phyloP scores from a whole-genome alignment of 225 moss, liverwort and hornwort species.

The Asterella californica region DNA sequence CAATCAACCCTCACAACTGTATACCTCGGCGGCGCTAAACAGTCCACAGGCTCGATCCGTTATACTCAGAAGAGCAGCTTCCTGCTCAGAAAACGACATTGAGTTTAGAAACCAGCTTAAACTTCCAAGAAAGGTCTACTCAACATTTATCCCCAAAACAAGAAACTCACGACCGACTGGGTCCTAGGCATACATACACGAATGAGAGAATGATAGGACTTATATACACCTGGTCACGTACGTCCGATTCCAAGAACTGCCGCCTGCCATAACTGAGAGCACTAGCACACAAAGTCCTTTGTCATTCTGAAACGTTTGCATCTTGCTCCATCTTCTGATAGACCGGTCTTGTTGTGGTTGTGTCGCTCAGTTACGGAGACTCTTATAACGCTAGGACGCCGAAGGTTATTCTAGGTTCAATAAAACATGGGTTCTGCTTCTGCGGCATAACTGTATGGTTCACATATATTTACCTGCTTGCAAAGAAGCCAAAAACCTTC shows the following conservation, averaged over 20 bases:
- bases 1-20: neutral
- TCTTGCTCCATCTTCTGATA: neutral
- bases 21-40: conserved; percentile 53
- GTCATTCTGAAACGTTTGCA: neutral
- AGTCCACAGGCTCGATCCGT: conserved; percentile 78
- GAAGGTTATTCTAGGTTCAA: neutral
- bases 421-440: neutral
- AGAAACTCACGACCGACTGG: neutral
- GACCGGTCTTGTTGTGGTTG: neutral
- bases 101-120: neutral
- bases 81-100: conserved; percentile 37
- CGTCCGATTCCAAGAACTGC: neutral
- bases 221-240: neutral
- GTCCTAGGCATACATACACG: neutral
- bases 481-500: conserved; percentile 84
- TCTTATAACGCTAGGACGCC: neutral
- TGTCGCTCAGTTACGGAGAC: neutral
- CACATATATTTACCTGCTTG: conserved; percentile 50
- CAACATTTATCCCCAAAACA: neutral
- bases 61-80: conserved; percentile 73
- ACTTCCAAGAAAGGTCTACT: neutral
- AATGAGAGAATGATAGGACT: neutral
- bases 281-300: neutral
- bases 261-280: neutral
- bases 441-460: neutral